Base-by-base conservation (phyloP, 2,329 filamentous ascomycete species). In the Tolypocladium amazonense region DNA sequence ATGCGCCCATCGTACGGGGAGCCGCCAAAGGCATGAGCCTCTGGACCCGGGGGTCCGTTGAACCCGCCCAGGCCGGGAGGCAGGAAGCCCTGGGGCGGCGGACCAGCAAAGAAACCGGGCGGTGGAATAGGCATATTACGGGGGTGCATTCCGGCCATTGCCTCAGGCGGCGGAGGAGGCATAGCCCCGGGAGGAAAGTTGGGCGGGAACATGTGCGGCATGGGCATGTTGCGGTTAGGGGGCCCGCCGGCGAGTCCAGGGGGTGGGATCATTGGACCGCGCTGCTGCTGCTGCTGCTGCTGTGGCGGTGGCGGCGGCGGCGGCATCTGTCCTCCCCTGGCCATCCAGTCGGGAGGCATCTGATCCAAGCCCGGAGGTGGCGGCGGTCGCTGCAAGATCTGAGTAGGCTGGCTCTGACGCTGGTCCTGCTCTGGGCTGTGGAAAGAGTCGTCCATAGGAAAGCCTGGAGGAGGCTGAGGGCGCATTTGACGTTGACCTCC, bases 371-470 rank as follows among this genome's bases (percentile, higher is more conserved):
- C 84, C 2, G 83, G 82, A 23, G 80, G 81, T 1, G 79, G 81
- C 6, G 80, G 82, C n/a, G 82, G 83, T 7, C 84, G 81, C 70
- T 87, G 84, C 27, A 88, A 71, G 58, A 88, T 87, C 68, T 87
- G 84, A 4, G 83, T 86, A 5, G 83, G 83, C 64, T 83, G 81
- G 60, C 77, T 78, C 33, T 75, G 76, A 43, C 77, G 76, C 60
- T 70, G 65, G 50, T 84, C 81, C 30, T 71, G 73, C 35, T 84
- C 79, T 18, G 73, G 70, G 56, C 75, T 77, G 59, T 79, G 79
- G 66, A 81, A 81, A 30, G 76, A 71, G 20, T 83, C 81, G 20
- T 85, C 80, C 65, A 82, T 78, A 23, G 71, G 67, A 63, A 84
- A 82, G 39, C 76, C 78, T 20, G 82, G 77, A 30, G 79, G 77